Conservation (phyloP, 2,329 filamentous ascomycete genomes). For the Epichloe coenophiala region DNA sequence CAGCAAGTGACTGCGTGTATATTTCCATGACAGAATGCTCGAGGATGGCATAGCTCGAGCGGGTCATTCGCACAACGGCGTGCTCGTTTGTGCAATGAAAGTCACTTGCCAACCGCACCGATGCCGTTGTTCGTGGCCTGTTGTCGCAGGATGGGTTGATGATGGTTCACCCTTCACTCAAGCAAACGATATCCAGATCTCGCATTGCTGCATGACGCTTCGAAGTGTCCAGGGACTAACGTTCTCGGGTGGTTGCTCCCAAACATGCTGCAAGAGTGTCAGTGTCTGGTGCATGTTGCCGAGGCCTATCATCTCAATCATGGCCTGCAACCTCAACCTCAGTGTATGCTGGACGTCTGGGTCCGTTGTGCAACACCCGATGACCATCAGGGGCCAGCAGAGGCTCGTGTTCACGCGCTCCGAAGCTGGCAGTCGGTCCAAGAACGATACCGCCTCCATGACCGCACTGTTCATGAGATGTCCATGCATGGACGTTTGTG, state of each 20-base stretch:
- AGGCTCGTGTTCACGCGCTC: slow-evolving; percentile 26
- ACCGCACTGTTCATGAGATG: slow-evolving; percentile 17
- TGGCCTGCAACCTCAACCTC: slow-evolving; percentile 18
- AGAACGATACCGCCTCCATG: slow-evolving; percentile 15
- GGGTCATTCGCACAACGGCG: slow-evolving; percentile 14
- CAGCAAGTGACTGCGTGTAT: no score
- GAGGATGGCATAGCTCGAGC: slow-evolving; percentile 15
- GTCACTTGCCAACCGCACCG: neutral
- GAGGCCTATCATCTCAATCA: slow-evolving; percentile 25
- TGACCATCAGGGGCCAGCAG: slow-evolving; percentile 25
- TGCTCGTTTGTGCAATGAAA: slow-evolving; percentile 12
- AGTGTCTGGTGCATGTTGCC: slow-evolving; percentile 32
- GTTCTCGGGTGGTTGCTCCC: slow-evolving; percentile 19
- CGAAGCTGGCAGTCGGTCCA: slow-evolving; percentile 18
- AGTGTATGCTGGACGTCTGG: slow-evolving; percentile 22
- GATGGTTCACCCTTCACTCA: slow-evolving; percentile 8
- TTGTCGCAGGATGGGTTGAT: no score
- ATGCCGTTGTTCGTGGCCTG: no score
- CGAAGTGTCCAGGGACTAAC: slow-evolving; percentile 30
- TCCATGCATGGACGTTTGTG: slow-evolving; percentile 10
- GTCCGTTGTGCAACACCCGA: slow-evolving; percentile 23
- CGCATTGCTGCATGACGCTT: slow-evolving; percentile 29
- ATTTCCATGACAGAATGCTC: slow-evolving; percentile 13
- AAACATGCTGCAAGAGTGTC: slow-evolving; percentile 27
- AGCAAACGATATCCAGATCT: slow-evolving; percentile 36